Conservation (phyloP, 179 eudicot genomes). For the Beta corolliflora region DNA sequence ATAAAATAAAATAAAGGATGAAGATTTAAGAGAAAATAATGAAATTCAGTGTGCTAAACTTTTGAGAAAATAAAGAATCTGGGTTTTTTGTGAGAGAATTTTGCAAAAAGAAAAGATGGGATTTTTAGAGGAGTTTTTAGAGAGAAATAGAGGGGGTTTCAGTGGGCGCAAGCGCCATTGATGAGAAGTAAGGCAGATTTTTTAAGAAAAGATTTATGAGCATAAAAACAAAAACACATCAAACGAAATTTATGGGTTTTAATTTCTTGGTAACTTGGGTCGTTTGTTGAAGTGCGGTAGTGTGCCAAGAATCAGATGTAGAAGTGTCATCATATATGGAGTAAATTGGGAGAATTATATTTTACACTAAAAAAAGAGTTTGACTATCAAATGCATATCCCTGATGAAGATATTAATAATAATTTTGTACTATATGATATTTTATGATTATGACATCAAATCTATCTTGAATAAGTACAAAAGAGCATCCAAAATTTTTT, state of each 20-base stretch:
- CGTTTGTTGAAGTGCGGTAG: too few relatives aligned
- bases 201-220: neutral
- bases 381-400: neutral
- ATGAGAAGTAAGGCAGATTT: neutral
- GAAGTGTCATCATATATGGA: too few relatives aligned
- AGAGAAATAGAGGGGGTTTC: neutral
- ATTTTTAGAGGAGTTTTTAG: neutral
- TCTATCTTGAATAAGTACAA: slow-evolving; percentile 4
- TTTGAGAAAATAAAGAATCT: neutral
- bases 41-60: neutral
- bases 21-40: neutral
- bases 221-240: too few relatives aligned
- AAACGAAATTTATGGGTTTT: too few relatives aligned
- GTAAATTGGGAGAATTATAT: too few relatives aligned
- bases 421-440: neutral
- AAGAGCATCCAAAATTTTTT: neutral
- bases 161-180: slow-evolving; percentile 15
- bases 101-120: neutral
- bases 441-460: slow-evolving; percentile 12
- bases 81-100: neutral
- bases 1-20: too few relatives aligned
- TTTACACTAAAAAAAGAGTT: too few relatives aligned
- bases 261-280: too few relatives aligned
- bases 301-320: too few relatives aligned
- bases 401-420: neutral